phyloP scores from a whole-genome alignment of 2,329 filamentous ascomycete genomes.

The Cephalotrichum gorgonifer region DNA sequence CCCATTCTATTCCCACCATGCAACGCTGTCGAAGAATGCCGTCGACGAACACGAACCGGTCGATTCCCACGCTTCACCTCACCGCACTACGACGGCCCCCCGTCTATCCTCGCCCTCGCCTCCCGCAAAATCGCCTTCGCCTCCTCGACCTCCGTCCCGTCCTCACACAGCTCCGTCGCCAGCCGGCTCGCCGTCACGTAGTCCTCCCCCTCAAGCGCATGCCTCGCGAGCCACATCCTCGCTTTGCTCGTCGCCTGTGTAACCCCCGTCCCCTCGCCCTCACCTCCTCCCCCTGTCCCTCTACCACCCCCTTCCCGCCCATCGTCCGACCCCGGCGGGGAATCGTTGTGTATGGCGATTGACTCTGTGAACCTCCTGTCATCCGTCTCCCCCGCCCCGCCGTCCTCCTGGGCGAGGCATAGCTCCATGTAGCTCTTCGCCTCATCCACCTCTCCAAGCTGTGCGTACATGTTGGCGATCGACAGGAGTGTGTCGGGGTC shows the following conservation, averaged over 20 bases:
- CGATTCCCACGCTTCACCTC: no score
- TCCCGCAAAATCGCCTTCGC: slow-evolving; percentile 88
- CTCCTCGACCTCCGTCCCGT: slow-evolving; percentile 93
- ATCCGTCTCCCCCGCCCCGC: slow-evolving; percentile 37
- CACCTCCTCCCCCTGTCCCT: slow-evolving; percentile 3
- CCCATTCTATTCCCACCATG: no score
- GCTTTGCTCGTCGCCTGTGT: slow-evolving; percentile 88
- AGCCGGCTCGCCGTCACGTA: slow-evolving; percentile 68
- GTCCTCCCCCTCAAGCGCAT: slow-evolving; percentile 67
- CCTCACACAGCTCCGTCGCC: slow-evolving; percentile 85
- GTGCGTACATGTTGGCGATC: slow-evolving; percentile 83
- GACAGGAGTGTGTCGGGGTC: slow-evolving; percentile 87
- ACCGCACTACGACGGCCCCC: neutral
- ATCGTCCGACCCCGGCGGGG: slow-evolving; percentile 27
- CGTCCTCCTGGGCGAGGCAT: slow-evolving; percentile 84
- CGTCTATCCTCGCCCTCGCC: slow-evolving; percentile 66
- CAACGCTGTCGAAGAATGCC: no score
- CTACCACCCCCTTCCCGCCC: slow-evolving; percentile 22
- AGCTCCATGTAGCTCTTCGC: slow-evolving; percentile 93
- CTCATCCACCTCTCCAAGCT: slow-evolving; percentile 65
- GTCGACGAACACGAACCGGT: no score
- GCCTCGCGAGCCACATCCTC: slow-evolving; percentile 82
- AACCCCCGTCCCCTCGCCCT: slow-evolving; percentile 60
- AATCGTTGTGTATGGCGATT: slow-evolving; percentile 46
- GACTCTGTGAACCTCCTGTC: slow-evolving; percentile 33